A percentile compares a stretch with the other conserved stretches of the same genome.
These are phyloP conservation scores for Nitzschia palea DNA, from an alignment of 108 stramenopile species.

Conservation along the genomic window DNA sequence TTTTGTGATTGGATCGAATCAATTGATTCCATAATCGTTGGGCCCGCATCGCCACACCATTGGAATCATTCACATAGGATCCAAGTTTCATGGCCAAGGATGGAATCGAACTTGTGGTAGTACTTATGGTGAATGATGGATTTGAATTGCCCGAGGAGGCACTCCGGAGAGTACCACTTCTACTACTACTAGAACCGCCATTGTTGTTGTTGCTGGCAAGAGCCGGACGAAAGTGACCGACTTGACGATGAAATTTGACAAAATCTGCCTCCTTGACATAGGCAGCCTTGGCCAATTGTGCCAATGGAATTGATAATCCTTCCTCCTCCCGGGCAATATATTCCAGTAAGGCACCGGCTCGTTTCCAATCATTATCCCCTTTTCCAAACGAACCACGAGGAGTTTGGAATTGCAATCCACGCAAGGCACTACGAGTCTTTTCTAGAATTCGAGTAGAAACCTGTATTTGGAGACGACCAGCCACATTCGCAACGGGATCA, in stretches of 20 bases:
- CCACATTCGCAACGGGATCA: slow-evolving; percentile 17
- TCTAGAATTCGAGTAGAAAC: slow-evolving; percentile 18
- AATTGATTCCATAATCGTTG: slow-evolving; percentile 21
- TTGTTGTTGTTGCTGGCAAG: too few relatives aligned
- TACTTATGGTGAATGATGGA: neutral
- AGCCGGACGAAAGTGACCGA: slow-evolving; percentile 42
- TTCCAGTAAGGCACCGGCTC: slow-evolving; percentile 41
- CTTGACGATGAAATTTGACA: slow-evolving; percentile 21
- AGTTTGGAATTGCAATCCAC: slow-evolving; percentile 17
- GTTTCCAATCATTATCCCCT: slow-evolving; percentile 25
- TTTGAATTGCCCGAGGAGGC: neutral
- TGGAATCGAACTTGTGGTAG: slow-evolving; percentile 18
- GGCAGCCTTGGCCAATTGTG: slow-evolving; percentile 23
- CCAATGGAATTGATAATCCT: slow-evolving; percentile 21
- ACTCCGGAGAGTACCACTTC: neutral
- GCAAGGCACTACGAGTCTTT: slow-evolving; percentile 20
- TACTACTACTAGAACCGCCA: neutral
- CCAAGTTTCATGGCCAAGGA: slow-evolving; percentile 39
- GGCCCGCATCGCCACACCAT: slow-evolving; percentile 26
- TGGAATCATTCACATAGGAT: slow-evolving; percentile 30
- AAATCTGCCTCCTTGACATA: slow-evolving; percentile 37
- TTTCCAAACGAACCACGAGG: slow-evolving; percentile 35
- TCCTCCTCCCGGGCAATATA: slow-evolving; percentile 28
- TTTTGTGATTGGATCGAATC: neutral
- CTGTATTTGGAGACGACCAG: slow-evolving; percentile 9